Evolutionary conservation across 176 grass and related monocot species (phyloP).

Genomic region (Bonia amplexicaulis): DNA sequence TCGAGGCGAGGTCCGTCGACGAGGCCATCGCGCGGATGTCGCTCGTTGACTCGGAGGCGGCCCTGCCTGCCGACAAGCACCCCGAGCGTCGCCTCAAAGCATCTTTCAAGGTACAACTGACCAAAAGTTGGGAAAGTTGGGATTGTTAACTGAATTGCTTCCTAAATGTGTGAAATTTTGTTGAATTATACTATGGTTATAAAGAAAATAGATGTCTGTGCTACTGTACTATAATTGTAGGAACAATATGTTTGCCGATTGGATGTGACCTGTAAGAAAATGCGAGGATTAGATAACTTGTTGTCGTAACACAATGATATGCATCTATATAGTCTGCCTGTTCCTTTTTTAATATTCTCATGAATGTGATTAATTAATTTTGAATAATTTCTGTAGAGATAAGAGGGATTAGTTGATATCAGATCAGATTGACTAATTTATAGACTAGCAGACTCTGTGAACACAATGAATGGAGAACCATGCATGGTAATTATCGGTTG

Average conservation of each 20-base stretch:
- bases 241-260: neutral
- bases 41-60: slow-evolving; percentile 34
- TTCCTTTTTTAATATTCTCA: neutral
- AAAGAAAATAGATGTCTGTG: neutral
- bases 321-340: neutral
- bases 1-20: slow-evolving; percentile 77
- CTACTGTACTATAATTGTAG: neutral
- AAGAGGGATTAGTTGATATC: neutral
- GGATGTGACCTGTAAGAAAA: neutral
- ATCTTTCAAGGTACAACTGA: slow-evolving; percentile 64
- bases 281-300: neutral
- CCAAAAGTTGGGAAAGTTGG: neutral
- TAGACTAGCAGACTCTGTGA: neutral
- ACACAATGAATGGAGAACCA: neutral
- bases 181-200: neutral
- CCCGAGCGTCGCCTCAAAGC: slow-evolving; percentile 88
- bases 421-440: neutral
- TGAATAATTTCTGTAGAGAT: neutral
- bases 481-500: neutral
- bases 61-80: slow-evolving; percentile 66
- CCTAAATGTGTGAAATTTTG: neutral
- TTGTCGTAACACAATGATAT: neutral
- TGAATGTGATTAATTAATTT: neutral
- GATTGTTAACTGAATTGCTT: neutral
- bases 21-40: slow-evolving; percentile 74